phyloP scores from a whole-genome alignment of 495 filamentous ascomycete genomes.

The Thozetella sp. region DNA sequence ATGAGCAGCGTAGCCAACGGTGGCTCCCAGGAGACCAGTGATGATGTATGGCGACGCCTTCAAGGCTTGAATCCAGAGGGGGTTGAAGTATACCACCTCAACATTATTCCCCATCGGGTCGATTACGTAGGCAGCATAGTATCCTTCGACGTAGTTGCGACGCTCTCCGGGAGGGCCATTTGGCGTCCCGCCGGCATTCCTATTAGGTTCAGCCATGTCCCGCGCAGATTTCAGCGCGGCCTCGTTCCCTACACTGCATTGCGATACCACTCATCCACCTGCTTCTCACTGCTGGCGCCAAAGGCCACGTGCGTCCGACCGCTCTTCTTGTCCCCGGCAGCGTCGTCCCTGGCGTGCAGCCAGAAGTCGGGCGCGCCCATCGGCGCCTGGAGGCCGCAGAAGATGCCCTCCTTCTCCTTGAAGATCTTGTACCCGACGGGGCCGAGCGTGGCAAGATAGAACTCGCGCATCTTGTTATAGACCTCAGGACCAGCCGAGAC shows the following conservation, averaged over 20 bases:
- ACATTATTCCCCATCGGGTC: slow-evolving; percentile 20
- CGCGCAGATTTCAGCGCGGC: not conserved
- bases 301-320: slow-evolving; percentile 27
- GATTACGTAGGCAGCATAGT: slow-evolving; percentile 44
- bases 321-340: slow-evolving; percentile 6
- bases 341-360: slow-evolving; percentile 24
- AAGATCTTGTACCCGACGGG: slow-evolving; percentile 36
- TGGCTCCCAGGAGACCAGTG: not conserved
- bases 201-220: slow-evolving; percentile 2
- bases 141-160: slow-evolving; percentile 40
- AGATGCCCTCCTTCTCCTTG: slow-evolving; percentile 25
- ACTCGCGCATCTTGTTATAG: slow-evolving; percentile 33
- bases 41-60: slow-evolving; percentile 4
- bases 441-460: slow-evolving; percentile 36
- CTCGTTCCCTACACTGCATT: slow-evolving; percentile 24
- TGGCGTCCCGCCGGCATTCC: slow-evolving; percentile 42
- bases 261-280: slow-evolving; percentile 25
- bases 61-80: slow-evolving; percentile 8
- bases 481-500: slow-evolving; percentile 2
- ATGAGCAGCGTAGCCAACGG: not conserved
- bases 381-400: slow-evolving; percentile 24
- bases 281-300: slow-evolving; percentile 10
- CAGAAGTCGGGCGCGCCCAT: slow-evolving; percentile 42
- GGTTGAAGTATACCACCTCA: slow-evolving; percentile 13
- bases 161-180: slow-evolving; percentile 50